Evolutionary conservation across 768 basidiomycete species (phyloP).

Genomic region (Gymnopilus junonius): DNA sequence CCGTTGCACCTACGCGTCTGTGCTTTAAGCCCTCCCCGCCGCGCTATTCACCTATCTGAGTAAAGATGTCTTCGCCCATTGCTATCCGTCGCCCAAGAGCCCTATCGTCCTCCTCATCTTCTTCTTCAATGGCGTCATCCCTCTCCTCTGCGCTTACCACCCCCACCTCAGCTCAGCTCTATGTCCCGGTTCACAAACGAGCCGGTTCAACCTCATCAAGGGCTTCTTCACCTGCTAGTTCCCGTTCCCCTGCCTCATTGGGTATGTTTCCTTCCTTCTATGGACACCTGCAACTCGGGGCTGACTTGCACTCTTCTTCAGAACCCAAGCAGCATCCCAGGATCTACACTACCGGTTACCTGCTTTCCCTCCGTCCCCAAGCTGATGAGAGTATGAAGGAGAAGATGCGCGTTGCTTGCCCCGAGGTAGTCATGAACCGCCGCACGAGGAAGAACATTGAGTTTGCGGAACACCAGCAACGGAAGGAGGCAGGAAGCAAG

Average conservation of each 20-base stretch:
- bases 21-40: not conserved
- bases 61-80: constrained; percentile 20
- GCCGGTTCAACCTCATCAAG: not conserved
- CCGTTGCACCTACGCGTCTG: not conserved
- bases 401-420: constrained; percentile 24
- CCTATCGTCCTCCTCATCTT: not conserved
- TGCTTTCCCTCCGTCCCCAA: constrained; percentile 22
- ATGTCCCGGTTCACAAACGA: constrained; percentile 15
- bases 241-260: not conserved
- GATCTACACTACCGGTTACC: constrained; percentile 16
- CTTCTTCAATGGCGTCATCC: not conserved
- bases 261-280: not conserved
- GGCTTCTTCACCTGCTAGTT: not conserved
- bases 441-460: constrained; percentile 35
- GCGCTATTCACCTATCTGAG: not conserved
- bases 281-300: not conserved
- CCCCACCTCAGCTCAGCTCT: not conserved
- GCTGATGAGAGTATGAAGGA: constrained; percentile 27
- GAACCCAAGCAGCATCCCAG: not conserved
- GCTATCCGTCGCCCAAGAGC: constrained; percentile 17
- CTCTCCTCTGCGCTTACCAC: not conserved
- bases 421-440: constrained; percentile 36
- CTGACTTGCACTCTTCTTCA: not conserved
- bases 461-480: constrained; percentile 20
- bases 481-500: not conserved